Conservation (phyloP, 2,329 filamentous ascomycete species). For the Chaetomiaceae sp. region DNA sequence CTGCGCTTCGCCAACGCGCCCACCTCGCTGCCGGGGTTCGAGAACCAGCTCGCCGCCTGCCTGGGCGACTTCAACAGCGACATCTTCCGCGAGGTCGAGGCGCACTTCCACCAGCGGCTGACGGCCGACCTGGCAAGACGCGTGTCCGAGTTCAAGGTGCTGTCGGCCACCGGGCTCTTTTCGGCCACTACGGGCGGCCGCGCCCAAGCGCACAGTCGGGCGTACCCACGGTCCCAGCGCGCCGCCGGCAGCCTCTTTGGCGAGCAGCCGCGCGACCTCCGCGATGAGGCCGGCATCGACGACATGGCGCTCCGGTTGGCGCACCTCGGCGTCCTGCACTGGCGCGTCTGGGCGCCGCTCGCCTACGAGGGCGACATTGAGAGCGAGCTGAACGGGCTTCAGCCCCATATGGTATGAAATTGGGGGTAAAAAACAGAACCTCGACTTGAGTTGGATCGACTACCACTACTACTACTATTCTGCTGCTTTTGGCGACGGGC, state of each 20-base stretch:
- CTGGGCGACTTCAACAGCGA: slow-evolving; percentile 40
- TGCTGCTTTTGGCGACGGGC: background rate
- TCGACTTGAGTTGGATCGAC: too few relatives aligned
- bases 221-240: slow-evolving; percentile 32
- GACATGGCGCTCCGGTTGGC: slow-evolving; percentile 74
- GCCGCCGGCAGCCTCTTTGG: slow-evolving; percentile 30
- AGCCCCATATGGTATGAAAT: slow-evolving; percentile 1
- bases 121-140: slow-evolving; percentile 44
- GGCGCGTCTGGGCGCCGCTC: slow-evolving; percentile 79
- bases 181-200: slow-evolving; percentile 51
- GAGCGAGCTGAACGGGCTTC: slow-evolving; percentile 16
- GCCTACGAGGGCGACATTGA: slow-evolving; percentile 54
- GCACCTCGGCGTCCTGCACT: slow-evolving; percentile 81
- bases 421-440: too few relatives aligned
- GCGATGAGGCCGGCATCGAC: slow-evolving; percentile 51
- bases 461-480: background rate
- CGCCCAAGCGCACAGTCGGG: slow-evolving; percentile 35
- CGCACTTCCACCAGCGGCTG: slow-evolving; percentile 45
- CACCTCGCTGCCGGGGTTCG: slow-evolving; percentile 40
- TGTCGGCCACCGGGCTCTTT: slow-evolving; percentile 51
- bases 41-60: slow-evolving; percentile 44
- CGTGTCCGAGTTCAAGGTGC: slow-evolving; percentile 48
- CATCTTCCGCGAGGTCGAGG: slow-evolving; percentile 46
- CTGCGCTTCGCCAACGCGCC: slow-evolving; percentile 53
- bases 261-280: slow-evolving; percentile 36